Base-by-base conservation (phyloP, 176 grass and related monocot genomes). In the Triticum dicoccoides region DNA sequence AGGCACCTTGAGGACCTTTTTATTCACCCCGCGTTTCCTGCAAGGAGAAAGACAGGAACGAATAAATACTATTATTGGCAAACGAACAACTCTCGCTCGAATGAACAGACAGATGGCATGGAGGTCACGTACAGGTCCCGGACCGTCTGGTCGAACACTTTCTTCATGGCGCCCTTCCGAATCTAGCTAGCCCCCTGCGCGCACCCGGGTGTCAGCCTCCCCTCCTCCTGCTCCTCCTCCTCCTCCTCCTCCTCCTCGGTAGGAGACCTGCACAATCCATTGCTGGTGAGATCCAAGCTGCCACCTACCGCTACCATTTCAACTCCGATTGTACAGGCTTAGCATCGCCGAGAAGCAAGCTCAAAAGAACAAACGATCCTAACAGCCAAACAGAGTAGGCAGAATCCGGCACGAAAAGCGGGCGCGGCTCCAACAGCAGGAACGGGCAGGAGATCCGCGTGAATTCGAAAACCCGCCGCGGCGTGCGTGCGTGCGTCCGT, bases 11-110 rank as follows among this genome's bases (percentile, higher is more conserved):
- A 99, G 82, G 85, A 99, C 97, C 73, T 99, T 99, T 78, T 96
- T 99, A 25, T 99, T 99, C 74, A 99, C 97, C 85, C 88, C 97
- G 73, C 97, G 85, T 70, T 99, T 99, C 74, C 97, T 99, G 92
- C 45, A 83, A 81, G 42, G 4, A 21, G 15, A 37, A 68, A 54
- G 5, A 42, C 3, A 5, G 17, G 25, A 64, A 49, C 10, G 67
- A 29, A 76, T 68, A 18, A 69, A 34, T 8, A 47, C 42, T 23
- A 56, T 0, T 15, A 37, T 6, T 21, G 56, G 80, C 54, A 71
- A 83, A 61, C 39, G 64, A 47, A 61, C 11, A 29, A 34, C 7
- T 25, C 4, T 74, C 17, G 27, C 71, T 5, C 33, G 41, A 83
- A 38, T 62, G 54, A 33, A 6, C 0, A 3, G 13, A 15, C 23